Percentiles rank a stretch among this genome's conserved stretches.
Evolutionary conservation across 169 alveolate genomes (phyloP).

Genomic region (Plasmodium vinckei): DNA sequence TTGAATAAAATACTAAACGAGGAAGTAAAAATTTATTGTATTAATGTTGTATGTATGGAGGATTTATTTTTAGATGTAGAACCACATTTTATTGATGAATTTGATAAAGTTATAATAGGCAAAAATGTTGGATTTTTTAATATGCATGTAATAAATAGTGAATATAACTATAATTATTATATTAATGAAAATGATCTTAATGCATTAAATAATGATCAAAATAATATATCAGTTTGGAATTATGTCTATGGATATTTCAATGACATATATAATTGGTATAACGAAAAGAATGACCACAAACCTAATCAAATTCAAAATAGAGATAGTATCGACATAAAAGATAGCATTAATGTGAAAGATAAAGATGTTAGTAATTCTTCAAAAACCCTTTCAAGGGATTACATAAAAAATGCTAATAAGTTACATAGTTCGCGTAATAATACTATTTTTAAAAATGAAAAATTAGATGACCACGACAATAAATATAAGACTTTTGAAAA

Average conservation of each 20-base stretch:
- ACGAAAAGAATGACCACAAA: background rate
- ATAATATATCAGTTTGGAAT: constrained; percentile 28
- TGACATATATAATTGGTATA: constrained; percentile 48
- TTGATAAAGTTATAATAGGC: constrained; percentile 43
- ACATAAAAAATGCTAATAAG: background rate
- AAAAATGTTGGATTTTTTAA: constrained; percentile 46
- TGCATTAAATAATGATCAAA: background rate
- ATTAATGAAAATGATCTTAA: constrained; percentile 4
- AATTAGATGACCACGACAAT: background rate
- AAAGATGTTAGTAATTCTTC: background rate
- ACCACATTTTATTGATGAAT: constrained; percentile 53
- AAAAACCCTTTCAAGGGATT: background rate
- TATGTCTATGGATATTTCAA: constrained; percentile 49
- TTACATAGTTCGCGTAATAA: too few species aligned
- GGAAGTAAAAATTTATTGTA: constrained; percentile 53
- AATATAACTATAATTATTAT: constrained; percentile 46
- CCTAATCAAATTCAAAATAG: too few species aligned
- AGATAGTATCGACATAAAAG: too few species aligned
- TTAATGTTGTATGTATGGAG: constrained; percentile 32
- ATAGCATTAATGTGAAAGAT: too few species aligned
- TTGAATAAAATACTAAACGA: constrained; percentile 41
- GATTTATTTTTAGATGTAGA: constrained; percentile 44
- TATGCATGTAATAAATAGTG: constrained; percentile 5
- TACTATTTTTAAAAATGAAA: background rate
- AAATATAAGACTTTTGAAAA: background rate